A percentile compares a stretch with the other conserved stretches of the same genome.
Conservation (phyloP, 1,284 basidiomycete genomes). For the Moesziomyces sp. region DNA sequence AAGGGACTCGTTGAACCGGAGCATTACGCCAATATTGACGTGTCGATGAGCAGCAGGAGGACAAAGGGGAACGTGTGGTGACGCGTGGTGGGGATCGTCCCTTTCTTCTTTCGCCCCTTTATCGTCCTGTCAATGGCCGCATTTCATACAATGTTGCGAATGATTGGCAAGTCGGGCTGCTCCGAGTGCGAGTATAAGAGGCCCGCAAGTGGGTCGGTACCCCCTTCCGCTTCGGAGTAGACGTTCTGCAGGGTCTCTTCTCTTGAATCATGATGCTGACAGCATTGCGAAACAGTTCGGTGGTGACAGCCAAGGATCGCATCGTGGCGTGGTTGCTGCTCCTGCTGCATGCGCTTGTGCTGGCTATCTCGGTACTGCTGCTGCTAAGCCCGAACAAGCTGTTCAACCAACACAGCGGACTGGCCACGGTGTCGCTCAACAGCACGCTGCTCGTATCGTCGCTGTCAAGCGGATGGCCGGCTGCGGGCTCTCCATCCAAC, state of each 20-base stretch:
- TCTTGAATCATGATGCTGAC: slow-evolving; percentile 10
- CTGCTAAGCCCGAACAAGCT: slow-evolving; percentile 32
- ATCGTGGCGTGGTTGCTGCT: slow-evolving; percentile 30
- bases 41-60: too few species aligned
- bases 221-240: too few species aligned
- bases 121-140: too few species aligned
- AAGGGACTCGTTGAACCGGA: slow-evolving; percentile 3
- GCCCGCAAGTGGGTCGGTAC: too few species aligned
- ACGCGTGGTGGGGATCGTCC: too few species aligned
- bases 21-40: too few species aligned
- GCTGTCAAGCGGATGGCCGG: neutral
- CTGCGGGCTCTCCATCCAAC: too few species aligned
- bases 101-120: too few species aligned
- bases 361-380: slow-evolving; percentile 13
- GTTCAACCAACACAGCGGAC: slow-evolving; percentile 17
- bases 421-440: slow-evolving; percentile 38
- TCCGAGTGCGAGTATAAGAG: too few species aligned
- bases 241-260: too few species aligned
- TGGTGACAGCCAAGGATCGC: slow-evolving; percentile 20
- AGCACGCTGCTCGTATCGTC: neutral
- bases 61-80: neutral
- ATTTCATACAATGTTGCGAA: too few species aligned
- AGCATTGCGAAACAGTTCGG: slow-evolving; percentile 5
- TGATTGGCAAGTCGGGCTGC: too few species aligned
- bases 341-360: slow-evolving; percentile 17